Conservation (phyloP, 2,329 filamentous ascomycete species). For the Paramyrothecium sp. region DNA sequence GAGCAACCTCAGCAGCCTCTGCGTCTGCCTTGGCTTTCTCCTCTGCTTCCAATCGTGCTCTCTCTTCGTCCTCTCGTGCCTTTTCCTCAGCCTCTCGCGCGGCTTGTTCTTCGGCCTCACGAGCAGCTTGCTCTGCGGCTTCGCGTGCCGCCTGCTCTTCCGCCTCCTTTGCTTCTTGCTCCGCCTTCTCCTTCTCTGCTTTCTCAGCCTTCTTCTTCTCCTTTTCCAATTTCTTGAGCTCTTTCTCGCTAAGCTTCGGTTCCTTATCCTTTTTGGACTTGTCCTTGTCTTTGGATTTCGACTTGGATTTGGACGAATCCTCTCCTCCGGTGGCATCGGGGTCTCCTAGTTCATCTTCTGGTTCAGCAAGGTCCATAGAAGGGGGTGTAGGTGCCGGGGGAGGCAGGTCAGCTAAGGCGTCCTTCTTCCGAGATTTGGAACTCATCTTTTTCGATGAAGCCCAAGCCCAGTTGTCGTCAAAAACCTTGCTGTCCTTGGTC, state of each 20-base stretch:
- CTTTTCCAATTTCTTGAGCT: conserved; percentile 50
- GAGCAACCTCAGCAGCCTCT: conserved; percentile 22
- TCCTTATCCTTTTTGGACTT: conserved; percentile 37
- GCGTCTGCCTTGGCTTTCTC: conserved; percentile 24
- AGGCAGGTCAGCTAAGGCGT: conserved; percentile 38
- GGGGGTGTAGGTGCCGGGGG: conserved; percentile 49
- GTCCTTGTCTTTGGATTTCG: conserved; percentile 40
- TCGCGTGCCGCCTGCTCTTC: conserved; percentile 9
- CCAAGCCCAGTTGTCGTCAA: conserved; percentile 43
- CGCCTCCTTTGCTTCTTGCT: conserved; percentile 20
- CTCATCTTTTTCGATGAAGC: conserved; percentile 41
- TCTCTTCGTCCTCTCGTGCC: conserved; percentile 25
- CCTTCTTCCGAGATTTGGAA: conserved; percentile 34
- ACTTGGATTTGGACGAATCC: conserved; percentile 26
- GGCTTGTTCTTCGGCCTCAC: conserved; percentile 16
- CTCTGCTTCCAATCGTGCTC: conserved; percentile 25
- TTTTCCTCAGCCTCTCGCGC: conserved; percentile 13
- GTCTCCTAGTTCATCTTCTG: conserved; percentile 29
- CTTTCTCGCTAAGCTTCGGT: conserved; percentile 47
- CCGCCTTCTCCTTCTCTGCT: conserved; percentile 31
- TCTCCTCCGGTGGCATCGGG: conserved; percentile 33
- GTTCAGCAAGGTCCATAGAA: conserved; percentile 43
- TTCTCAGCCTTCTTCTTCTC: conserved; percentile 43
- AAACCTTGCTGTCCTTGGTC: conserved; percentile 39
- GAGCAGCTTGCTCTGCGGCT: conserved; percentile 9